Percentiles rank a stretch among this genome's conserved stretches.
These are phyloP conservation scores for Exophiala sp. DNA, from an alignment of 2,329 filamentous ascomycete species.

Conservation along the genomic window DNA sequence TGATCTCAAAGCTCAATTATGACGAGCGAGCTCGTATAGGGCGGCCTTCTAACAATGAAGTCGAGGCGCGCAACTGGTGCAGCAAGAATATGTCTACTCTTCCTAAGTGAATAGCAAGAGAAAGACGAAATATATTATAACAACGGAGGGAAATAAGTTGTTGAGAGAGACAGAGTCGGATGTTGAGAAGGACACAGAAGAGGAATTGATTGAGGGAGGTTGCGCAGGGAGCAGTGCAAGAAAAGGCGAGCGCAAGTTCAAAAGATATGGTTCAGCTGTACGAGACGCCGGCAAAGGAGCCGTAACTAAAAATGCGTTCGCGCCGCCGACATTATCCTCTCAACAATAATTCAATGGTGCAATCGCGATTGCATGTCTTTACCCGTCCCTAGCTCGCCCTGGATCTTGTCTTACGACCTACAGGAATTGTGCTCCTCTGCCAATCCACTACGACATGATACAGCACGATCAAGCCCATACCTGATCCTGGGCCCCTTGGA, in stretches of 20 bases:
- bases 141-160: background rate
- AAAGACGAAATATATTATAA: background rate
- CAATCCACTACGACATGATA: too few relatives aligned
- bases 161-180: background rate
- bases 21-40: background rate
- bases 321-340: too few relatives aligned
- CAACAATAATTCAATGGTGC: background rate
- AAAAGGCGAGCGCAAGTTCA: background rate
- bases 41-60: conserved; percentile 38
- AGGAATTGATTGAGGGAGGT: conserved; percentile 6
- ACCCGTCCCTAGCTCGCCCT: background rate
- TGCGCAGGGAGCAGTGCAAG: background rate
- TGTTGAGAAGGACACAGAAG: background rate
- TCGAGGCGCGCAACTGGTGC: conserved; percentile 37
- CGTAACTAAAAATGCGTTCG: background rate
- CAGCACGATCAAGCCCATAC: too few relatives aligned
- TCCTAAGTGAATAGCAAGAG: conserved; percentile 26
- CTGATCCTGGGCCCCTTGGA: too few relatives aligned
- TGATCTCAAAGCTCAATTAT: background rate
- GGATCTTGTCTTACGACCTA: background rate
- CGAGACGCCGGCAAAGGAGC: conserved; percentile 1
- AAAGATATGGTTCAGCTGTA: background rate
- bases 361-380: background rate
- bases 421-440: too few relatives aligned
- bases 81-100: conserved; percentile 24